Conservation (phyloP, 169 alveolate genomes). For the Eimeria maxima region DNA sequence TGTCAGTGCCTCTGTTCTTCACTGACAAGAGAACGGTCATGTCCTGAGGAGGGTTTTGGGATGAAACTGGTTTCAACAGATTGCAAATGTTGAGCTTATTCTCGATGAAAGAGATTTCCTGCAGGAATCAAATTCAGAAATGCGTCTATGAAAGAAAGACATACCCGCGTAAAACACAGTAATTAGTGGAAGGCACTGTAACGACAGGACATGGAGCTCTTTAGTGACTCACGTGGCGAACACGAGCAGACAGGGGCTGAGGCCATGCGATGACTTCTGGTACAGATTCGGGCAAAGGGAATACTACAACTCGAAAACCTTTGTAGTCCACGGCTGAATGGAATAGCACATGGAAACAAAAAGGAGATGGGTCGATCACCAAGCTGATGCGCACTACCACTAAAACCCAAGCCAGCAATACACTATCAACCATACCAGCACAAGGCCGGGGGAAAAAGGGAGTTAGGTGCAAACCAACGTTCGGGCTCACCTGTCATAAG, state of each 20-base stretch:
- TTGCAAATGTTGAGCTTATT: constrained; percentile 54
- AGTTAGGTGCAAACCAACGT: background rate
- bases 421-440: background rate
- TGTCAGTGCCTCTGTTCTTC: constrained; percentile 68
- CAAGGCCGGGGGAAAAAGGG: background rate
- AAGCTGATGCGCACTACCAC: background rate
- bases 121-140: background rate
- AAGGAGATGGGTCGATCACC: background rate
- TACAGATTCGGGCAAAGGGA: constrained; percentile 72
- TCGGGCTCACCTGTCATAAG: constrained; percentile 68
- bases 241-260: constrained; percentile 77
- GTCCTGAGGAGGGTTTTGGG: constrained; percentile 17
- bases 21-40: constrained; percentile 73
- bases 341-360: background rate
- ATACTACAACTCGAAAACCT: constrained; percentile 79
- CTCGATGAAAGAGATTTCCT: constrained; percentile 79
- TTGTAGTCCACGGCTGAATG: constrained; percentile 81
- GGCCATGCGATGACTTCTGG: constrained; percentile 80
- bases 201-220: background rate
- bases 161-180: background rate
- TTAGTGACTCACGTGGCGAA: constrained; percentile 58
- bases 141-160: background rate
- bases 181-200: background rate
- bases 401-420: background rate
- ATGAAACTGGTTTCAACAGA: constrained; percentile 62